Evolutionary conservation across 495 filamentous ascomycete genomes (phyloP), one percentile per base, ranked within the genome.

Genomic region (Aspergillus sclerotiicarbonarius): DNA sequence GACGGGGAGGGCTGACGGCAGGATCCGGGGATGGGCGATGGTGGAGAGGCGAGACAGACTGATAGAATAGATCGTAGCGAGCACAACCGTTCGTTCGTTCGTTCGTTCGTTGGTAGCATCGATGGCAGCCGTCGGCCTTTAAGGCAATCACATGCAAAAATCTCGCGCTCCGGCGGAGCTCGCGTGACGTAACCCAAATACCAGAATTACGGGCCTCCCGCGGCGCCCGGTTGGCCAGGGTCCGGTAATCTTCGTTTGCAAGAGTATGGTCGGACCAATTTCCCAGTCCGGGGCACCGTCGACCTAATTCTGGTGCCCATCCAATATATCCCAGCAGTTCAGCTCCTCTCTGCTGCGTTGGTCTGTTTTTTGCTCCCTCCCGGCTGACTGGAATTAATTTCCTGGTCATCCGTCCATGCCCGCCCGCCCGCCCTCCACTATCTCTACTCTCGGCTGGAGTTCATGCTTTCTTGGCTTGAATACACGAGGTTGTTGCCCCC

Each of bases 131-230:
- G 41, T 60, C 58, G 59, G 60, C 54, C 49, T 45, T 64, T 61
- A 59, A 56, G 51, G 56, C 54, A 56, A 76, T 77, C 74, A 77
- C 74, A 77, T 77, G 74, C 57, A 73, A 77, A 70, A 54, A 49
- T 45, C 52, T 54, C 19, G 33, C 46, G 54, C 44, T 46, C 33
- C 9, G 13, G 50, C 39, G 25, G 48, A 49, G 66, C 67, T 75
- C 70, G 70, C 70, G 70, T 75, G 70, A 73, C 69, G 72, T 76
- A 73, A 72, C 53, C 46, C 45, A 21, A 51, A 52, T 73, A 76
- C 74, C 51, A 63, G 59, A 69, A 64, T 61, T 71, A 70, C 69
- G 1, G 8, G 0, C 21, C 18, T 13, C 29, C 37, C 6, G 13
- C 58, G 21, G 20, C 15, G 41, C 4, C 37, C n/a, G 9, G 32